A percentile compares a stretch with the other conserved stretches of the same genome.
Evolutionary conservation across 2,329 filamentous ascomycete species (phyloP).

Genomic region (Colletotrichum sp.): DNA sequence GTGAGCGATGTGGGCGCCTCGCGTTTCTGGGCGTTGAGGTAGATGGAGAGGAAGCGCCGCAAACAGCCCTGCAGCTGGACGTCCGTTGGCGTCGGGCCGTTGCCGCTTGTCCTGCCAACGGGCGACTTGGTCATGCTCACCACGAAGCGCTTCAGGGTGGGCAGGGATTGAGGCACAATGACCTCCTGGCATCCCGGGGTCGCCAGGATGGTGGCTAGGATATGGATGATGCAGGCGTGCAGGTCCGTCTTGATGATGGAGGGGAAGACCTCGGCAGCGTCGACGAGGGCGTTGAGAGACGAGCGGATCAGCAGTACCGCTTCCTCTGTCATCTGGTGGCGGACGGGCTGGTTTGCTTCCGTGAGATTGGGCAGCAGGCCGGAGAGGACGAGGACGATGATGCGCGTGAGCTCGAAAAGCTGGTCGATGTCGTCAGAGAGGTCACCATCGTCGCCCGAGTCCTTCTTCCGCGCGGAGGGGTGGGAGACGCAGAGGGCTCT

Average conservation of each 20-base stretch:
- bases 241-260: constrained; percentile 96
- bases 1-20: constrained; percentile 77
- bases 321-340: constrained; percentile 86
- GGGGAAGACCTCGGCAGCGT: constrained; percentile 94
- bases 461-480: constrained; percentile 79
- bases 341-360: constrained; percentile 67
- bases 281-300: constrained; percentile 86
- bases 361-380: constrained; percentile 85
- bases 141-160: constrained; percentile 91
- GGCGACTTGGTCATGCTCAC: constrained; percentile 67
- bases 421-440: constrained; percentile 98
- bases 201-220: constrained; percentile 90
- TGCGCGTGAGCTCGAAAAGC: constrained; percentile 93
- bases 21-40: constrained; percentile 76
- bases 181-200: constrained; percentile 86
- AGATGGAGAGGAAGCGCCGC: constrained; percentile 81
- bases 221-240: constrained; percentile 95
- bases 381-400: constrained; percentile 91
- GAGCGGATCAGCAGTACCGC: constrained; percentile 80
- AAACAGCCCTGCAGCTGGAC: constrained; percentile 83
- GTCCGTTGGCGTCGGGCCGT: constrained; percentile 55
- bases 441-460: constrained; percentile 73
- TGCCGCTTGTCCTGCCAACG: constrained; percentile 31
- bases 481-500: constrained; percentile 89
- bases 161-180: constrained; percentile 87